These are phyloP conservation scores for Helotiales sp. DNA, from an alignment of 2,329 filamentous ascomycete species.

Conservation along the genomic window DNA sequence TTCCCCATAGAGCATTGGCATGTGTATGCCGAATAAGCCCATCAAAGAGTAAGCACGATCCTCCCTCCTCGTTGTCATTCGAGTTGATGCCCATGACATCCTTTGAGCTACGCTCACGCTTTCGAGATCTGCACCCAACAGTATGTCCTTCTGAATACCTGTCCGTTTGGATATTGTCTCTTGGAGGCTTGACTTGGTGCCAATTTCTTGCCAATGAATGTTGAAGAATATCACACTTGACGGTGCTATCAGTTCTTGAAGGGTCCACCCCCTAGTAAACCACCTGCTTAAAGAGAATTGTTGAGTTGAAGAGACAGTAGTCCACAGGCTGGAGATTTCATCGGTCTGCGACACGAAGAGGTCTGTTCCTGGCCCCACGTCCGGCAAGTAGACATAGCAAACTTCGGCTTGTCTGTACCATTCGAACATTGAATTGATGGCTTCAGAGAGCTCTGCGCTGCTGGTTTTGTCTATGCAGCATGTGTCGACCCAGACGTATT, in stretches of 20 bases:
- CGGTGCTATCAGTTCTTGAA: slow-evolving; percentile 20
- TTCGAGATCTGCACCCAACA: slow-evolving; percentile 18
- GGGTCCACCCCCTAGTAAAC: slow-evolving; percentile 20
- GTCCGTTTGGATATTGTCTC: slow-evolving; percentile 25
- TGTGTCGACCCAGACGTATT: slow-evolving; percentile 24
- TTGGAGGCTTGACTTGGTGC: too few relatives aligned
- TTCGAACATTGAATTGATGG: slow-evolving; percentile 33
- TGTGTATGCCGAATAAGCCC: too few relatives aligned
- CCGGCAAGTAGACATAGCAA: slow-evolving; percentile 33
- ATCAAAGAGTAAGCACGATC: too few relatives aligned
- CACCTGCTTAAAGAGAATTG: too few relatives aligned
- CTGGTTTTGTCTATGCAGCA: slow-evolving; percentile 37
- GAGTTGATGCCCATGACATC: slow-evolving; percentile 47
- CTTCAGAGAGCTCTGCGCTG: slow-evolving; percentile 33
- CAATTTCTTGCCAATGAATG: too few relatives aligned
- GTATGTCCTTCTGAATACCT: slow-evolving; percentile 29
- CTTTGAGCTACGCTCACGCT: slow-evolving; percentile 41
- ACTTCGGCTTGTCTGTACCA: slow-evolving; percentile 30
- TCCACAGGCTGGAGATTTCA: too few relatives aligned
- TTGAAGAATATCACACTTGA: slow-evolving; percentile 22
- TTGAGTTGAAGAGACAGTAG: not conserved
- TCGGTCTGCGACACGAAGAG: too few relatives aligned
- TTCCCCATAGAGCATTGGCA: too few relatives aligned
- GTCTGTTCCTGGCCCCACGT: too few relatives aligned
- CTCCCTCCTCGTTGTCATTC: slow-evolving; percentile 25